Percentiles rank a stretch among this genome's conserved stretches.
Conservation (phyloP, 305 asterid species). For the Solanum hybrid region DNA sequence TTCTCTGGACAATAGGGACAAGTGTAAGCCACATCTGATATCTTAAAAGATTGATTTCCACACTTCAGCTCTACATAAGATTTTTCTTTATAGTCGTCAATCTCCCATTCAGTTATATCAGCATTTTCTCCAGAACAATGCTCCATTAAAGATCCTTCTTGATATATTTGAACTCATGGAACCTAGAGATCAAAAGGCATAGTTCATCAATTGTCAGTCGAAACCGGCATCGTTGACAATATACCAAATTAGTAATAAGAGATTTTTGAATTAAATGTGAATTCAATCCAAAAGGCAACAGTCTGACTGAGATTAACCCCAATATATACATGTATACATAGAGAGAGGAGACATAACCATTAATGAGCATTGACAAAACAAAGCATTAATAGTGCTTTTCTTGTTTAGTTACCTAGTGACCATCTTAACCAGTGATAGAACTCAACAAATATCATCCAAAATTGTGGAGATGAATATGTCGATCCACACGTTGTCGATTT, state of each 20-base stretch:
- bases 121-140: constrained; percentile 30
- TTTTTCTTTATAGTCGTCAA: constrained; percentile 32
- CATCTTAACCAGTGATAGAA: background rate
- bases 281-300: background rate
- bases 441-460: background rate
- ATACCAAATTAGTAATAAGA: background rate
- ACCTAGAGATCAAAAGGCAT: constrained; percentile 1
- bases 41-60: constrained; percentile 19
- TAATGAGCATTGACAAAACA: background rate
- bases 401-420: background rate
- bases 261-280: background rate
- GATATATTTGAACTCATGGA: background rate
- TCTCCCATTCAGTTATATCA: constrained; percentile 36
- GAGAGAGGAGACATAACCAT: background rate
- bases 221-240: background rate
- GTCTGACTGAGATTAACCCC: background rate
- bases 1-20: constrained; percentile 72
- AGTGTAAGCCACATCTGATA: constrained; percentile 35
- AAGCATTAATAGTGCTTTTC: background rate
- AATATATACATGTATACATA: background rate
- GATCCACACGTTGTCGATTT: background rate
- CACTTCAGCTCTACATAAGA: constrained; percentile 29
- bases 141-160: constrained; percentile 16
- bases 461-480: background rate
- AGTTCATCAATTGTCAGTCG: background rate